Evolutionary conservation across 352 stramenopile species (phyloP).

Genomic region (Phytophthora citricola): DNA sequence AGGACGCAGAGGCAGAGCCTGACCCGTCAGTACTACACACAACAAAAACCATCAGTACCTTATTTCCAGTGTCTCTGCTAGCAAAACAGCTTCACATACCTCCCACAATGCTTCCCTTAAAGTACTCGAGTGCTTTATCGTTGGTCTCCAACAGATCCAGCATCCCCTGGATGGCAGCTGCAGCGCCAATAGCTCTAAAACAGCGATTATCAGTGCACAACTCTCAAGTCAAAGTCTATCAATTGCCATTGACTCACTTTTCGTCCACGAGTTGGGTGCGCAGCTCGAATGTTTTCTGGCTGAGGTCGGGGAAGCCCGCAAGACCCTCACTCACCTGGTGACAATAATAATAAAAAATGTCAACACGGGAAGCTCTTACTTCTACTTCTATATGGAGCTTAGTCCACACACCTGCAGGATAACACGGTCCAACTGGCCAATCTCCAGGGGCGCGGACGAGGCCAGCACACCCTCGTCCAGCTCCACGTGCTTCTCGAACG

Average conservation of each 20-base stretch:
- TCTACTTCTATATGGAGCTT: background rate
- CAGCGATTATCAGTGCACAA: background rate
- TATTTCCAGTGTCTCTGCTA: background rate
- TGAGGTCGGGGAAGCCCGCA: conserved; percentile 41
- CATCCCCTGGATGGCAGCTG: conserved; percentile 50
- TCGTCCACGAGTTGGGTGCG: conserved; percentile 56
- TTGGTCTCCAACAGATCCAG: conserved; percentile 58
- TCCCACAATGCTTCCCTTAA: conserved; percentile 66
- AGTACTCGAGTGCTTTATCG: conserved; percentile 55
- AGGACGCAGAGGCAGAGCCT: conserved; percentile 40
- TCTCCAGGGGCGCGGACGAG: conserved; percentile 64
- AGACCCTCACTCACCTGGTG: conserved; percentile 56
- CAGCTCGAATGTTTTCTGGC: conserved; percentile 51
- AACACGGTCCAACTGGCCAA: conserved; percentile 50
- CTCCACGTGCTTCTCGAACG: conserved; percentile 71
- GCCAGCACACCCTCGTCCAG: conserved; percentile 70
- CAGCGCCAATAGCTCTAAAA: conserved; percentile 50
- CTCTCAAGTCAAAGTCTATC: too few relatives aligned
- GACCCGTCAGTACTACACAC: conserved; percentile 47
- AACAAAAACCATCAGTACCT: conserved; percentile 1
- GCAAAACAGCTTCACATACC: conserved; percentile 33
- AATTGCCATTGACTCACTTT: conserved; percentile 44
- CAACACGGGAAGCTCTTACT: background rate
- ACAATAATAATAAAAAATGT: background rate
- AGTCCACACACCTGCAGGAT: conserved; percentile 46